These are phyloP conservation scores for Ensete ventricosum DNA, from an alignment of 176 grass and related monocot genomes.

Conservation along the genomic window DNA sequence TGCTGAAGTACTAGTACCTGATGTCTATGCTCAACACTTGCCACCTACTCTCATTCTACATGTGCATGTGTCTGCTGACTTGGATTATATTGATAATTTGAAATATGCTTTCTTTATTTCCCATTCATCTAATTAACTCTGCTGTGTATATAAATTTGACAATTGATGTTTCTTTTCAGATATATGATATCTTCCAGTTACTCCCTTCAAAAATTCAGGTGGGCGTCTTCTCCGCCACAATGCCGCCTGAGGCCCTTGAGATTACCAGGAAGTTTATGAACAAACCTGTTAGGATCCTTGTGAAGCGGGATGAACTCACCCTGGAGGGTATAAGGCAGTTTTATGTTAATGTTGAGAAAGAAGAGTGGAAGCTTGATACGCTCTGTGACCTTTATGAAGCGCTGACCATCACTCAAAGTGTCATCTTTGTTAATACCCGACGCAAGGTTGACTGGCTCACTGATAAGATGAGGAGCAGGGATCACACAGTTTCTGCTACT, in stretches of 20 bases:
- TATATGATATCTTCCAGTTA: slow-evolving; percentile 76
- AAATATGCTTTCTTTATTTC: not conserved
- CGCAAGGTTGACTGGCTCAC: slow-evolving; percentile 92
- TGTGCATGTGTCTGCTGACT: no score
- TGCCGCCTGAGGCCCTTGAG: slow-evolving; percentile 72
- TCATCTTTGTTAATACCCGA: slow-evolving; percentile 79
- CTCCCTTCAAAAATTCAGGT: slow-evolving; percentile 67
- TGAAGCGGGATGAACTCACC: slow-evolving; percentile 77
- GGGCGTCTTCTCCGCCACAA: slow-evolving; percentile 74
- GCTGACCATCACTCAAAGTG: slow-evolving; percentile 72
- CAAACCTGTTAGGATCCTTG: slow-evolving; percentile 66
- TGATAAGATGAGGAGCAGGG: slow-evolving; percentile 68
- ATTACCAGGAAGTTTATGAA: slow-evolving; percentile 80
- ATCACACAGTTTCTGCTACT: slow-evolving; percentile 60
- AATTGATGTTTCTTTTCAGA: slow-evolving; percentile 25
- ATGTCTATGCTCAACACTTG: no score
- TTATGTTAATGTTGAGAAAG: slow-evolving; percentile 63
- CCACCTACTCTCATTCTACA: no score
- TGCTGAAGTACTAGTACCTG: no score
- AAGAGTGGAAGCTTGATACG: slow-evolving; percentile 72
- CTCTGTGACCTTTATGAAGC: slow-evolving; percentile 62
- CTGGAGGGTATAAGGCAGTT: slow-evolving; percentile 79
- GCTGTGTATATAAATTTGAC: not conserved
- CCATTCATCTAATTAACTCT: no score
- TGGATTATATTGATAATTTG: not conserved